Base-by-base conservation (phyloP, 139 green algal species). In the Pseudopediastrum boryanum region DNA sequence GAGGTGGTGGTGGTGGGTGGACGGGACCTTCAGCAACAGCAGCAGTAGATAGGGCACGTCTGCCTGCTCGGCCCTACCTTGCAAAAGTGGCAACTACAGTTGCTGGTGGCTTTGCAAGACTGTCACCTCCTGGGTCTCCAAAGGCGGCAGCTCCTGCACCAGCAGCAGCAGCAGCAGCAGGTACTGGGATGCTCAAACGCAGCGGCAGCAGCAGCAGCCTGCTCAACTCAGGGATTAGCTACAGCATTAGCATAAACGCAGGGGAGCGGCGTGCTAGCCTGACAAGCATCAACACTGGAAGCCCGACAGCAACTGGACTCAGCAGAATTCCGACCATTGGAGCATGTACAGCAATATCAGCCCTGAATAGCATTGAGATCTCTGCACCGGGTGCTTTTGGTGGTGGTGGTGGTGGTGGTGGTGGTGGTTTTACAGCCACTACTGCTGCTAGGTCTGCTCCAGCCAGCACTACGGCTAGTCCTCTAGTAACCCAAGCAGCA, bases 281-380 rank as follows among this genome's bases (percentile, higher is more conserved):
- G 31, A n/a, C 4, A 31, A 12, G 38, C 31, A 31, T 29, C 58
- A 42, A 31, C 58, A 66, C 31, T 35, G 31, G 7, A 42, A 10
- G 23, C 58, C 21, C 10, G 38, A 31, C 23, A 31, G 12, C 7
- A 71, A 50, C 33, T 23, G 16, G 33, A 71, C 62, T 9, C 62
- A 31, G 35, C 62, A 35, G 36, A 9, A 29, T 10, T 51, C 4
- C 62, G 13, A 31, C 9, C 33, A 46, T 38, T 51, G 62, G 36
- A 31, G 62, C 62, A 71, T 35, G 33, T 51, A 39, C 51, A 77
- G 70, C 50, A 73, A n/a, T n/a, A 23, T 39, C 33, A 51, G 35
- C 63, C 41, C 38, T 39, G n/a, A 56, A 42, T 10, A 58, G 41
- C 65, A 73, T 39, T 38, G 39, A 42, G 41, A 56, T n/a, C 16